A percentile compares a stretch with the other conserved stretches of the same genome.
phyloP scores from a whole-genome alignment of 495 filamentous ascomycete species.

The Annulohypoxylon moriforme region DNA sequence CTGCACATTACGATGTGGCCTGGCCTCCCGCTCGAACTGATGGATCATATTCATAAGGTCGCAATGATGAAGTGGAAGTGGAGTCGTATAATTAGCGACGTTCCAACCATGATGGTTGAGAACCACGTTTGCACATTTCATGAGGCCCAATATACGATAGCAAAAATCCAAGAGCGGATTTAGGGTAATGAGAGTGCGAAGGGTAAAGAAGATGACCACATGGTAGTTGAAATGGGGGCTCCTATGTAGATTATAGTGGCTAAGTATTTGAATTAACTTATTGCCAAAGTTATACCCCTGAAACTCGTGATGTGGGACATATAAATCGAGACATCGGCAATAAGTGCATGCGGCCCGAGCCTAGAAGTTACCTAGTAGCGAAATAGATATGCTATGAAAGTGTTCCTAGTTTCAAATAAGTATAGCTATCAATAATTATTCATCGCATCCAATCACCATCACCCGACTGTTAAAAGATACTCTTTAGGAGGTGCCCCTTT shows the following conservation, averaged over 20 bases:
- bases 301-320: no score
- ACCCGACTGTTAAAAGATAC: not conserved
- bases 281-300: no score
- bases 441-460: not conserved
- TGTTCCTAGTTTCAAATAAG: no score
- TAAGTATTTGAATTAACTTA: no score
- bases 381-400: no score
- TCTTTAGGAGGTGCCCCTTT: not conserved
- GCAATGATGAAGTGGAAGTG: not conserved
- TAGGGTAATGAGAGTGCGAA: not conserved
- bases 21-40: not conserved
- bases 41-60: not conserved
- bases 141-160: not conserved
- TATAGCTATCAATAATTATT: not conserved
- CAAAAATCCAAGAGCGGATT: not conserved
- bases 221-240: no score
- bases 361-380: no score
- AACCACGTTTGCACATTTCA: not conserved
- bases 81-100: not conserved
- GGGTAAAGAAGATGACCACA: no score
- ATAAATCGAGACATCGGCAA: no score
- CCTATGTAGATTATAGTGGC: no score
- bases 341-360: no score
- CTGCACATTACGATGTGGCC: not conserved
- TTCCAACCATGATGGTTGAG: not conserved